Base-by-base conservation (phyloP, 495 filamentous ascomycete species). In the Parathielavia hyrcaniae region DNA sequence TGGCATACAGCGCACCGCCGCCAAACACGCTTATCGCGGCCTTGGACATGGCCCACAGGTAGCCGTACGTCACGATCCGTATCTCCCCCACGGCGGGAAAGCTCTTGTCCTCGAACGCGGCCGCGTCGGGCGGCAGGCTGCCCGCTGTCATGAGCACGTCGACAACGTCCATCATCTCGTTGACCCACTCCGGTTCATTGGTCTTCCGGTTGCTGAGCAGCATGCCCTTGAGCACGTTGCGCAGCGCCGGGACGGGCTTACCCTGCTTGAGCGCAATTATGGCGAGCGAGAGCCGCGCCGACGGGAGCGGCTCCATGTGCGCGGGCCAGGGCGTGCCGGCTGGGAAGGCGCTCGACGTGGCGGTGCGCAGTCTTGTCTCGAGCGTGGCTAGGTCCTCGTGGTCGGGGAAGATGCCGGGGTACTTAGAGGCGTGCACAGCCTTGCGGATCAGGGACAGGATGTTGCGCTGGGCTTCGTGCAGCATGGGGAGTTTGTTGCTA, bases 231-330 rank as follows among this genome's bases (percentile, higher is more conserved):
- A 70, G 56, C 10, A 23, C 61, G 26, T 51, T 54, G 34, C 61
- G 62, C 36, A 69, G 40, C 2, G 64, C 67, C 0, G 40, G 40
- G 5, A 47, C 23, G 9, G 45, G 40, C 47, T 67, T 63, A 10
- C 39, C 45, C 22, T 63, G 56, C 0, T 35, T 22, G n/a, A 62
- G 17, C 44, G 62, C 60, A 9, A 67, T 43, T 14, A 17, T n/a
- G 14, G 59, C 63, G 10, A 70, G 51, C 17, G 39, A 22, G 39
- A 64, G 19, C 19, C 60, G 63, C 1, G 47, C 50, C 7, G 34
- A n/a, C 0, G 67, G 65, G 11, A 70, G 36, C 1, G 67, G 67
- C 26, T 67, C 65, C 22, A 67, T 40, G 45, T 59, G 44, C 14
- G 55, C 60, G 0, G 63, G 57, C 67, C 67, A 70, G 5, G 14